Evolutionary conservation across 2,329 filamentous ascomycete species (phyloP).

Genomic region (Neurospora crassa): DNA sequence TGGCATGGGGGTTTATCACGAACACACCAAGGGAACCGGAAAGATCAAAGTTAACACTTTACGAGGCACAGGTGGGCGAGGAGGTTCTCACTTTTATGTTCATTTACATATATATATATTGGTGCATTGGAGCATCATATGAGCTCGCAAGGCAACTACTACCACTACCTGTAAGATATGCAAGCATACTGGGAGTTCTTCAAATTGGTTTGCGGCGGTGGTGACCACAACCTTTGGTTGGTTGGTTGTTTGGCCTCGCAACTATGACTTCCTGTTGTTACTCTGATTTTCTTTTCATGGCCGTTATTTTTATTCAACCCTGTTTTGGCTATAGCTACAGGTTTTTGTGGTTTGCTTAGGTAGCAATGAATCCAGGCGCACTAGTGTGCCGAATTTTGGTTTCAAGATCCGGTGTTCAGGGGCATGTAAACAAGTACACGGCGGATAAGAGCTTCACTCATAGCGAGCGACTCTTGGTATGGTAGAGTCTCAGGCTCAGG

Average conservation of each 20-base stretch:
- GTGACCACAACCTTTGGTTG: neutral
- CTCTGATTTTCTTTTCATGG: neutral
- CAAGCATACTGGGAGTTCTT: neutral
- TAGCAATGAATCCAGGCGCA: neutral
- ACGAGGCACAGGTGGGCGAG: neutral
- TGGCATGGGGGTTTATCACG: neutral
- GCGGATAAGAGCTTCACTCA: neutral
- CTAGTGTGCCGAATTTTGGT: neutral
- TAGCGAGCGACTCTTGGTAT: neutral
- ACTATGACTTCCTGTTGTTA: too few species aligned
- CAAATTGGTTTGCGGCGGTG: neutral
- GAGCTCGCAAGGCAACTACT: neutral
- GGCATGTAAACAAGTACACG: neutral
- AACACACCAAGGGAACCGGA: neutral
- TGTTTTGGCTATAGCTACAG: neutral
- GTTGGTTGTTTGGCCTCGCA: neutral
- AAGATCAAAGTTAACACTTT: neutral
- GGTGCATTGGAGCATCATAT: neutral
- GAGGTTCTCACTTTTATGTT: neutral
- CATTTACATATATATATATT: too few species aligned
- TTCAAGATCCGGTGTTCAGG: neutral
- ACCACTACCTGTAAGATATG: neutral
- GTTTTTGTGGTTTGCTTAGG: neutral
- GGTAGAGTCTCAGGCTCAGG: neutral
- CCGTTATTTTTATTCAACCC: neutral